Base-by-base conservation (phyloP, 345 rosid species). In the Salix viminalis region DNA sequence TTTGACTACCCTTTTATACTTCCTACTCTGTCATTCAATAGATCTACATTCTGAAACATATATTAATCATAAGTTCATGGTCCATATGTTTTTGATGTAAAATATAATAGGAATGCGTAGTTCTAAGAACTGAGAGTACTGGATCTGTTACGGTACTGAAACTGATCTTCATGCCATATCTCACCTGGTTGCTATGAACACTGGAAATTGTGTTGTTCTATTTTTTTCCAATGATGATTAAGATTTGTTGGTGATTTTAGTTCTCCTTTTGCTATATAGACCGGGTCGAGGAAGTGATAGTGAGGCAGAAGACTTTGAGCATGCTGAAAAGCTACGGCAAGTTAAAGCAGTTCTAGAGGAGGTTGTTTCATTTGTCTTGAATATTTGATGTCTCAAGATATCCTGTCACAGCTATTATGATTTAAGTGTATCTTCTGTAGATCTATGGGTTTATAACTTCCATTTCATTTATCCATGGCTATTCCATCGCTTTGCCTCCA, bases 311-410 rank as follows among this genome's bases (percentile, higher is more conserved):
- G 99, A 92, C 84, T 74, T 90, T 76, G 99, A 96, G 85, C 99
- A 96, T 83, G 97, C 98, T 80, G 99, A 96, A 85, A 96, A 94
- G 90, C 94, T 96, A 86, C 97, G 97, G 48, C 99, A 92, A 85
- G 99, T 96, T 62, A 96, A 93, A 89, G 98, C 95, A 44, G 99
- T 94, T 69, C 96, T 96, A 74, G 99, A 94, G 84, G 99, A 96
- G 99, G 99, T 93, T 73, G 79, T 73, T 69, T 69, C 60, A n/a
- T 68, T 74, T 66, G 58, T 73, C 79, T 71, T 37, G 18, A 61
- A 52, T 32, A 42, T 76, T 34, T 34, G 44, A 21, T 34, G 19
- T 26, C 37, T 64, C 68, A 54, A 11, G 39, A 32, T 42, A 18
- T 12, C 23, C 5, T 39, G n/a, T 13, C 39, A 24, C 39, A 11